Base-by-base conservation (phyloP, 2,329 filamentous ascomycete species). In the Leptosphaerulina australis region DNA sequence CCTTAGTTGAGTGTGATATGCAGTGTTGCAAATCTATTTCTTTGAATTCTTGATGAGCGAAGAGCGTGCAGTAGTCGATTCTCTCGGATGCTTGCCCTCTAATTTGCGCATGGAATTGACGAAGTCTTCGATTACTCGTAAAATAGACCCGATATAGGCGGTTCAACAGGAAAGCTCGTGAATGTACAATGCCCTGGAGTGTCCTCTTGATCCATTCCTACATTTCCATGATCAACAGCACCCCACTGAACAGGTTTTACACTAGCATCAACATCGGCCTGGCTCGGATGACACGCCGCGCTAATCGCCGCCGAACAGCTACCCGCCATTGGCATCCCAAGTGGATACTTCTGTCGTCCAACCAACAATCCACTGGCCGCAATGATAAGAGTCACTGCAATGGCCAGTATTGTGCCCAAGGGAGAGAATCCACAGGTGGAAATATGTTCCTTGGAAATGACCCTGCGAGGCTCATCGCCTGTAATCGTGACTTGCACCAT, bases 331-430 rank as follows among this genome's bases (percentile, higher is more conserved):
- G 55, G 88, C 85, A 20, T 88, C 91, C 77, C 91, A n/a, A n/a
- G n/a, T 90, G 71, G 90, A 28, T 31, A 29, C 20, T 34, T 26
- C 10, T 24, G 29, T 12, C 39, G 89, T 53, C 79, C 91, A 14
- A 86, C n/a, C 2, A 3, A 9, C 5, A 18, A 86, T 6, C 79
- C 90, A 11, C 88, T 87, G 2, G 85, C 87, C 2, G 87, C 86
- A 0, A 89, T 90, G 71, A 88, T 88, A 2, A 40, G 24, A 3
- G 29, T 78, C 77, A 68, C 85, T 14, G 21, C 50, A 15, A 18
- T 11, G 6, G 52, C 9, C 28, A 53, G 21, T 1, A 44, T 2
- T 15, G 60, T 36, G 15, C 54, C 52, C 7, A 48, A 15, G 0
- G 10, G 4, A 2, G 56, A 56, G 24, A 24, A 43, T 2, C 56